Conservation (phyloP, 2,329 filamentous ascomycete genomes). For the Sclerotiophoma versabilis region DNA sequence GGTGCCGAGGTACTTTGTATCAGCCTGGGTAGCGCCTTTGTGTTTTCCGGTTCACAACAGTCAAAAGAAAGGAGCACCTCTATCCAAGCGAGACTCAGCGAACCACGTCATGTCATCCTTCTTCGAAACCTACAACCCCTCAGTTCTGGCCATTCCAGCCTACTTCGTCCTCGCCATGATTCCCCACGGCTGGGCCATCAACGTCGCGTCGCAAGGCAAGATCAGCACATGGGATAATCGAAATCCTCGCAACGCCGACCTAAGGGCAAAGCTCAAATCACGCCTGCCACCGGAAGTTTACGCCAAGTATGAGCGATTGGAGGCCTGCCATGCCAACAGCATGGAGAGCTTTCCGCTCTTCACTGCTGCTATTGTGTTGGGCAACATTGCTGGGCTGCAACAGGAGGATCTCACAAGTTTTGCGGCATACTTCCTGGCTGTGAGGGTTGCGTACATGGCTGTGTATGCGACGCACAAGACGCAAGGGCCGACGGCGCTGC, state of each 20-base stretch:
- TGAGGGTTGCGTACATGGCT: slow-evolving; percentile 47
- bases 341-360: slow-evolving; percentile 58
- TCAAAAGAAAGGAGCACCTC: not conserved
- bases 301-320: slow-evolving; percentile 54
- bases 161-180: slow-evolving; percentile 53
- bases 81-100: not conserved
- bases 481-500: slow-evolving; percentile 25
- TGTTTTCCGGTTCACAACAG: not conserved
- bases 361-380: slow-evolving; percentile 53
- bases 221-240: slow-evolving; percentile 52
- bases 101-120: slow-evolving; percentile 5
- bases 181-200: slow-evolving; percentile 51
- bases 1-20: slow-evolving; percentile 15
- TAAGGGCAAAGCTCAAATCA: slow-evolving; percentile 48
- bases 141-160: slow-evolving; percentile 55
- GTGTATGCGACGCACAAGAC: slow-evolving; percentile 46
- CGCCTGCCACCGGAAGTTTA: slow-evolving; percentile 47
- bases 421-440: slow-evolving; percentile 45
- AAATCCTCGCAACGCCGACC: slow-evolving; percentile 50
- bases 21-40: not conserved
- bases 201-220: slow-evolving; percentile 48
- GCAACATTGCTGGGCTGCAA: slow-evolving; percentile 50
- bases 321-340: slow-evolving; percentile 56
- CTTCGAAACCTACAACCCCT: slow-evolving; percentile 43
- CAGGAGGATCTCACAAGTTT: slow-evolving; percentile 47